Conservation (phyloP, 345 rosid species). For the Geranium brycei region DNA sequence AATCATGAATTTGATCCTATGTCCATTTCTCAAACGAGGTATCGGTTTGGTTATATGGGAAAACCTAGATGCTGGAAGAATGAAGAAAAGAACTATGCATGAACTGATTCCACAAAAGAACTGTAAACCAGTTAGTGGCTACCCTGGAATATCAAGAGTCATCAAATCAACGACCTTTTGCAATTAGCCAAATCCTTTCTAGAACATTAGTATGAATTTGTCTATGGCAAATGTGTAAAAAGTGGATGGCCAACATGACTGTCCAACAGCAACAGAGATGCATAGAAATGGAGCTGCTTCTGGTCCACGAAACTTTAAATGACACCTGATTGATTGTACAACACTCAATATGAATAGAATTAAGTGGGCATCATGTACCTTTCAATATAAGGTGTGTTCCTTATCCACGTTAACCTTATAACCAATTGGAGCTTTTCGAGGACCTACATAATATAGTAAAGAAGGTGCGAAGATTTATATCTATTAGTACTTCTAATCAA, state of each 20-base stretch:
- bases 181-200: no score
- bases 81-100: background rate
- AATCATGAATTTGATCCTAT: background rate
- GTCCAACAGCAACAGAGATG: background rate
- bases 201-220: no score
- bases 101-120: background rate
- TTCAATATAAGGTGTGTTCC: conserved; percentile 54
- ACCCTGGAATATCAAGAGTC: no score
- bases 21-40: background rate
- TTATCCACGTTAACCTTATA: conserved; percentile 67
- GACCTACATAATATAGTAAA: conserved; percentile 38
- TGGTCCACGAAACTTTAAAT: background rate
- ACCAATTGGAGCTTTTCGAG: conserved; percentile 45
- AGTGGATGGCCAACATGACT: background rate
- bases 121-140: background rate
- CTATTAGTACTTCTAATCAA: background rate
- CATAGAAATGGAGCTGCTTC: background rate
- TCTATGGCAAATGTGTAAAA: no score
- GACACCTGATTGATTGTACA: background rate
- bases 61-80: no score
- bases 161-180: no score
- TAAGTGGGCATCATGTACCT: conserved; percentile 27
- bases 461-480: background rate
- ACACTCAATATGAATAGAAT: background rate
- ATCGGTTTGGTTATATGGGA: background rate